phyloP scores from a whole-genome alignment of 352 stramenopile genomes.

The Pythium vanterpoolii region DNA sequence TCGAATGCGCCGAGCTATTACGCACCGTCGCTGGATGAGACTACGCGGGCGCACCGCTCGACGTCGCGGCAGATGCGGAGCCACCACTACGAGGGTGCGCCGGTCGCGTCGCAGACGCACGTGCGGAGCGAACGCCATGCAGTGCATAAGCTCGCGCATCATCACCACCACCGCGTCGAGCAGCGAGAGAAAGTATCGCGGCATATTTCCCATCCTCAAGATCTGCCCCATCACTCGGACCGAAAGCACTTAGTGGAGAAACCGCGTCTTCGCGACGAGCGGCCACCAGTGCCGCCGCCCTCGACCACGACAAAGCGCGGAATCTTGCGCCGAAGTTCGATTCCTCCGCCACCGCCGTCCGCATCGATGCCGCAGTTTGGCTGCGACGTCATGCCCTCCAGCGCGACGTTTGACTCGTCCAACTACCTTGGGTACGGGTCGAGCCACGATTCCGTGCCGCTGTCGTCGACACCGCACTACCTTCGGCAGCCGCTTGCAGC shows the following conservation, averaged over 20 bases:
- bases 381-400: conserved; percentile 4
- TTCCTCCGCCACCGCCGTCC: not conserved
- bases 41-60: not conserved
- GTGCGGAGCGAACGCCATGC: conserved; percentile 16
- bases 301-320: conserved; percentile 11
- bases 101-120: not conserved
- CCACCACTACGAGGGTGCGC: conserved; percentile 10
- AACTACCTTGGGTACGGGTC: conserved; percentile 6
- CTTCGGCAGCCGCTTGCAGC: conserved; percentile 2
- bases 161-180: not conserved
- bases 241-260: not conserved
- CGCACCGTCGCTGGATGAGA: conserved; percentile 15
- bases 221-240: conserved; percentile 1
- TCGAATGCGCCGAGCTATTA: conserved; percentile 19
- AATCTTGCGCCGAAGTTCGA: conserved; percentile 5
- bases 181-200: not conserved
- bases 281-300: not conserved
- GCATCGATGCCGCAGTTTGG: conserved; percentile 2
- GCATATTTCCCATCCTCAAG: not conserved
- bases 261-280: not conserved
- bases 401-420: conserved; percentile 10
- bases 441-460: conserved; percentile 14
- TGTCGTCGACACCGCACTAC: not conserved
- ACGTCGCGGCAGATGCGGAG: conserved; percentile 3
- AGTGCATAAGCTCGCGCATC: conserved; percentile 1